phyloP scores from a whole-genome alignment of 345 rosid species.

The Angophora floribunda region DNA sequence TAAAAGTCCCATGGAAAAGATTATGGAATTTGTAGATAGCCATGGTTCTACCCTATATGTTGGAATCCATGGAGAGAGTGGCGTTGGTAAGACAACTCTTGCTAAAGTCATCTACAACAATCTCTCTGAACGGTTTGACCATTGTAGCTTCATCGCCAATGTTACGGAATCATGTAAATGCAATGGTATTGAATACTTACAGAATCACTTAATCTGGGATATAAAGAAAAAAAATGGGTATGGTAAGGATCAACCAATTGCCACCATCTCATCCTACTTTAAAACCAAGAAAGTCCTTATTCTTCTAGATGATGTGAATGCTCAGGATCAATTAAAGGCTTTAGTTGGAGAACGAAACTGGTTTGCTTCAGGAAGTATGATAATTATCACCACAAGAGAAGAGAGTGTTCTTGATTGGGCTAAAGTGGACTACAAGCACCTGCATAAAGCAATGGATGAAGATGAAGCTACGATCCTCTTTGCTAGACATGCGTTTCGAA shows the following conservation, averaged over 20 bases:
- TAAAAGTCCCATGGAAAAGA: not conserved
- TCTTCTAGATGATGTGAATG: not conserved
- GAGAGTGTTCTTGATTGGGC: not conserved
- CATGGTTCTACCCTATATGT: not conserved
- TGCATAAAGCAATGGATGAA: not conserved
- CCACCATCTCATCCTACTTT: not conserved
- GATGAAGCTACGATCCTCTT: not conserved
- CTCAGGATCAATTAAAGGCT: not conserved
- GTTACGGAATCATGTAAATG: not conserved
- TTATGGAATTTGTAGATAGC: not conserved
- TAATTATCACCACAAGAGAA: not conserved
- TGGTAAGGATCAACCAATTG: not conserved
- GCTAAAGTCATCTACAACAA: not conserved
- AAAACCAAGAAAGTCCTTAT: not conserved
- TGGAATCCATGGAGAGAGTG: not conserved
- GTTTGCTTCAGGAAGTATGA: not conserved
- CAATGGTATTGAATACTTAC: not conserved
- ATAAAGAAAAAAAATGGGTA: no score
- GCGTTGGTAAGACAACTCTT: not conserved
- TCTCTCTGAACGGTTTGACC: fast-evolving
- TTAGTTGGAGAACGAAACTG: not conserved
- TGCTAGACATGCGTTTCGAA: not conserved
- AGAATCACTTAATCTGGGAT: not conserved
- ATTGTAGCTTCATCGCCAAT: not conserved
- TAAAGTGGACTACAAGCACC: not conserved